A percentile compares a stretch with the other conserved stretches of the same genome.
Conservation (phyloP, 1,284 basidiomycete genomes). For the Volvariella surrecta region DNA sequence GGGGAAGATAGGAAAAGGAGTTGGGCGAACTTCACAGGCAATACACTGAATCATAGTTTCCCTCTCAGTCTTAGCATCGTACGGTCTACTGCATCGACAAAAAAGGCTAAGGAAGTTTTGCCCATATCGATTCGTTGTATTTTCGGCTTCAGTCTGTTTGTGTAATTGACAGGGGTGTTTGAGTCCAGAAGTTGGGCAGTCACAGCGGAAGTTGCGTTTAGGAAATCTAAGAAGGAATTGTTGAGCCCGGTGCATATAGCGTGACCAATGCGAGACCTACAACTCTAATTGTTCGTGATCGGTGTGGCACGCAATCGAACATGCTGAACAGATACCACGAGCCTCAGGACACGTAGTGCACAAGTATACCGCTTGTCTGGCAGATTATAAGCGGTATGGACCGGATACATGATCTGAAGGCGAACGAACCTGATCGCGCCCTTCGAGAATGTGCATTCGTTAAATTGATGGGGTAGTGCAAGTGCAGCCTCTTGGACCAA, state of each 20-base stretch:
- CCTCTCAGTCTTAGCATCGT: constrained; percentile 59
- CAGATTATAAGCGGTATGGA: constrained; percentile 4
- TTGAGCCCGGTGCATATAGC: neutral
- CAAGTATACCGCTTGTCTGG: constrained; percentile 65
- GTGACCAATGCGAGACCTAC: constrained; percentile 17
- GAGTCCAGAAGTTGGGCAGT: constrained; percentile 63
- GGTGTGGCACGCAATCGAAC: constrained; percentile 74
- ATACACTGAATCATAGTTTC: constrained; percentile 85
- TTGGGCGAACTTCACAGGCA: constrained; percentile 59
- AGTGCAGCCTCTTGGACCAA: constrained; percentile 60
- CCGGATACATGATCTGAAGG: constrained; percentile 5
- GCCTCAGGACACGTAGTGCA: constrained; percentile 60
- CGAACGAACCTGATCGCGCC: constrained; percentile 42
- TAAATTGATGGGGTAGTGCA: constrained; percentile 69
- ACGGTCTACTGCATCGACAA: constrained; percentile 62
- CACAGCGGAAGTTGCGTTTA: constrained; percentile 71
- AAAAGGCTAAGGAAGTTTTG: constrained; percentile 64
- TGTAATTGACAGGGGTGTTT: constrained; percentile 57
- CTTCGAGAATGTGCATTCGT: constrained; percentile 58
- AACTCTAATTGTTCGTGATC: constrained; percentile 76
- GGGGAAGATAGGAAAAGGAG: constrained; percentile 6
- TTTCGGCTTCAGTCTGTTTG: constrained; percentile 38
- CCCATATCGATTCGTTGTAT: constrained; percentile 52
- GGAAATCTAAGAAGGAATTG: constrained; percentile 42
- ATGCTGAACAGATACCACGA: constrained; percentile 65